Base-by-base conservation (phyloP, 2,329 filamentous ascomycete species). In the Ceratocystis cubensis region DNA sequence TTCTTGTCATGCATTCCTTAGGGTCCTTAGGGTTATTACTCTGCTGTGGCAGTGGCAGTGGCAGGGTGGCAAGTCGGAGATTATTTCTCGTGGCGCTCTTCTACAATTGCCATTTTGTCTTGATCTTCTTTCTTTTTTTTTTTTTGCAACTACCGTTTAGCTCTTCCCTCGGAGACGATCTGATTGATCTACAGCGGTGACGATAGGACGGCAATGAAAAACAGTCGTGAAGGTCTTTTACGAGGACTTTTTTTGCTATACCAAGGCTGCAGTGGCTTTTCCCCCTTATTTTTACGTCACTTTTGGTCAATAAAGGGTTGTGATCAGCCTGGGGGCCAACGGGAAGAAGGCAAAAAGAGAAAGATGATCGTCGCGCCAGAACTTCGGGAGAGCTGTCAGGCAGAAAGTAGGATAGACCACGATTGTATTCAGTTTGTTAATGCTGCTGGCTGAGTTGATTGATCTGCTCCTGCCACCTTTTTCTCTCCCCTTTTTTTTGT, bases 371-470 rank as follows among this genome's bases (percentile, higher is more conserved):
- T 41, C 37, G 37, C 10, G 37, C 37, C 56, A 59, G 56, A 59
- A n/a, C 56, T 59, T 37, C 20, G 37, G 37, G 56, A 59, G 28
- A 59, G 56, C 25, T 59, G 28, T 59, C 56, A 59, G 56, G 17
- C 56, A 57, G n/a, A 10, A 57, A 10, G 28, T 8, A 30, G 15
- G 56, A 37, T 59, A 28, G 10, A 17, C 20, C n/a, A 22, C 20
- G 48, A 53, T 53, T 37, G 33, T 5, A 41, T 13, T 41, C 37
- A 41, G 37, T 41, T 41, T 13, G 10, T 41, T 28, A 25, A 53
- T 53, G 20, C 48, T 53, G 20, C 13, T 28, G 13, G 25, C 3
- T 53, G 7, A 25, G 10, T 1, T 10, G 25, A 53, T 59, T 30
- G 8, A 59, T 59, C 33, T 59, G 22, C 46, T 5, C 50, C 28